A percentile compares a stretch with the other conserved stretches of the same genome.
These are phyloP conservation scores for Volvox africanus DNA, from an alignment of 139 green algal genomes.

Conservation along the genomic window DNA sequence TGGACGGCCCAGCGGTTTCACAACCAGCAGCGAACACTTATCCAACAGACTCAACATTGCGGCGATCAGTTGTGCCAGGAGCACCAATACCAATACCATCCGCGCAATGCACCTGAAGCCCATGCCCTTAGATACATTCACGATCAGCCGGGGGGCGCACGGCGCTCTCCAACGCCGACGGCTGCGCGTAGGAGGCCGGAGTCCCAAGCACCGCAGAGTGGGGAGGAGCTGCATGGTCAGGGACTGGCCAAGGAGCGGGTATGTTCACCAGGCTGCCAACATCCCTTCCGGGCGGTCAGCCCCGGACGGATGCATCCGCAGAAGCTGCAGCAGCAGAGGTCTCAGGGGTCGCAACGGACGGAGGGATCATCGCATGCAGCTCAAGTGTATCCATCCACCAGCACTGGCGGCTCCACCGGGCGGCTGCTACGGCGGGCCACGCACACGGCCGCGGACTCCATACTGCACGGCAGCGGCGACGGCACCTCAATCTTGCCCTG, in stretches of 20 bases:
- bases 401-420: no score
- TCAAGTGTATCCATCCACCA: not conserved
- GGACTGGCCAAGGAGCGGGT: not conserved
- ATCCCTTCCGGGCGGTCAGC: not conserved
- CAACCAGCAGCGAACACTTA: not conserved
- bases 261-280: not conserved
- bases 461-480: not conserved
- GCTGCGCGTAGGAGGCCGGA: not conserved
- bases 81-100: not conserved
- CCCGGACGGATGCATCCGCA: not conserved
- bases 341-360: no score
- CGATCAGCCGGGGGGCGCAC: no score
- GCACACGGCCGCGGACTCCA: no score
- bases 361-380: no score
- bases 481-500: not conserved
- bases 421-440: not conserved
- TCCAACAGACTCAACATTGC: not conserved
- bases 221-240: not conserved
- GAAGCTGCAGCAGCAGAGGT: not conserved
- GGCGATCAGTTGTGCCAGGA: not conserved
- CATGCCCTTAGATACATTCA: no score
- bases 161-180: not conserved
- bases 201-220: not conserved
- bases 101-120: not conserved
- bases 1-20: not conserved